phyloP scores from a whole-genome alignment of 306 rosid genomes.

The Adenanthera pavonina region DNA sequence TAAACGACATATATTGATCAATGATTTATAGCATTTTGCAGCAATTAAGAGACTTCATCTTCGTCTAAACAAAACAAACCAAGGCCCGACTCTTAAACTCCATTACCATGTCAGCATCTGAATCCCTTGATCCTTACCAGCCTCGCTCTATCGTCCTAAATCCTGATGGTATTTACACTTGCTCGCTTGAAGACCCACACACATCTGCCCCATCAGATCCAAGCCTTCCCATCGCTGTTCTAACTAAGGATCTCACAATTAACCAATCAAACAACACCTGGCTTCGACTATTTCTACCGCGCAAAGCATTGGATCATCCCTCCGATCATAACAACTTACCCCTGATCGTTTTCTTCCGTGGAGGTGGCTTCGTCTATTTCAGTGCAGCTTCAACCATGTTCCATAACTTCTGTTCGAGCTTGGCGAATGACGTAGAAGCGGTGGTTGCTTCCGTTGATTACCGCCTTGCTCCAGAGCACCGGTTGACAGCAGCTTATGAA shows the following conservation, averaged over 20 bases:
- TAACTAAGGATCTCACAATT: neutral
- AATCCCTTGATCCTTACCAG: no score
- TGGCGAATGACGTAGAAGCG: neutral
- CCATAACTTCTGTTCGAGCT: neutral
- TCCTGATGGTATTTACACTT: no score
- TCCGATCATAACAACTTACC: neutral
- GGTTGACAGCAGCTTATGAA: no score
- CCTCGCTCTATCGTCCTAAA: no score
- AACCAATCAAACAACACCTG: neutral
- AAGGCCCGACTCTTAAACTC: no score
- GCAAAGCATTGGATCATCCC: neutral
- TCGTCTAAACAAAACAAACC: no score
- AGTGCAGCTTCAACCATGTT: neutral
- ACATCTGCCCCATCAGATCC: no score
- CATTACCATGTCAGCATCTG: no score
- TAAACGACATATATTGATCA: no score
- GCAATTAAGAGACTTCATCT: no score
- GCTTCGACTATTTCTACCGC: neutral
- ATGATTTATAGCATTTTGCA: no score
- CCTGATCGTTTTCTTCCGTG: neutral
- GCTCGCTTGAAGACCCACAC: no score
- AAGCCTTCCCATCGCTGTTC: neutral
- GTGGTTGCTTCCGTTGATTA: neutral
- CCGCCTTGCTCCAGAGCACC: neutral
- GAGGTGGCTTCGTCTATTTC: neutral